Evolutionary conservation across 73 alveolate genomes (phyloP), one percentile per base, ranked within the genome.

Genomic region (Blepharisma stoltei): DNA sequence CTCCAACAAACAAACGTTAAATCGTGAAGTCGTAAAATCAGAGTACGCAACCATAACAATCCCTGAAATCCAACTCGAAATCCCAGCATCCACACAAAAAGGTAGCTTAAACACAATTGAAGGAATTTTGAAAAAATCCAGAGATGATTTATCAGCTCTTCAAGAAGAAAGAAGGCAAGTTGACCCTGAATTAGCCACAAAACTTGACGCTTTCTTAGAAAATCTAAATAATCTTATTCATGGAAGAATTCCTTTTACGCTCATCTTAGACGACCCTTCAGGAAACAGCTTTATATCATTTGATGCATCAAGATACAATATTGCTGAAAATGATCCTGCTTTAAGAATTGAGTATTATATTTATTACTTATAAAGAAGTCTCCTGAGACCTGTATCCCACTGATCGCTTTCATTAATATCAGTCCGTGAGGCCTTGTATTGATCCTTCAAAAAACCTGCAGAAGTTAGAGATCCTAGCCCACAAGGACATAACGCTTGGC

Each of bases 41-140:
- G 99, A 96, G 65, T 78, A 96, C 7, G 91, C 97, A 43, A 78
- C 80, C 65, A 79, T 96, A 21, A 69, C 53, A 1, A 93, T 96
- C 27, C 99, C 99, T 7, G 99, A 96, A 82, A 73, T 96, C 21
- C 98, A 97, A 44, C 90, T 96, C 66, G 97, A 90, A 65, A 71
- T 95, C 43, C 90, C 86, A 43, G 92, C 93, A 50, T 97, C 98
- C 0, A 86, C 96, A 1, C 69, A 94, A 46, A 98, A 98, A 7
- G 94, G 97, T 11, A 83, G 85, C 77, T 95, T 89, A 83, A 93
- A 99, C 37, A 96, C 99, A 14, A 85, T 96, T 69, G 99, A 96
- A 77, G 99, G 99, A 25, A 78, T 96, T 55, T 69, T 96, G 8
- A 94, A 73, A 43, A 88, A 93, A 83, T 9, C 65, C 27, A 14